Conservation (phyloP, 2,329 filamentous ascomycete species). For the Neofusicoccum cordaticola region DNA sequence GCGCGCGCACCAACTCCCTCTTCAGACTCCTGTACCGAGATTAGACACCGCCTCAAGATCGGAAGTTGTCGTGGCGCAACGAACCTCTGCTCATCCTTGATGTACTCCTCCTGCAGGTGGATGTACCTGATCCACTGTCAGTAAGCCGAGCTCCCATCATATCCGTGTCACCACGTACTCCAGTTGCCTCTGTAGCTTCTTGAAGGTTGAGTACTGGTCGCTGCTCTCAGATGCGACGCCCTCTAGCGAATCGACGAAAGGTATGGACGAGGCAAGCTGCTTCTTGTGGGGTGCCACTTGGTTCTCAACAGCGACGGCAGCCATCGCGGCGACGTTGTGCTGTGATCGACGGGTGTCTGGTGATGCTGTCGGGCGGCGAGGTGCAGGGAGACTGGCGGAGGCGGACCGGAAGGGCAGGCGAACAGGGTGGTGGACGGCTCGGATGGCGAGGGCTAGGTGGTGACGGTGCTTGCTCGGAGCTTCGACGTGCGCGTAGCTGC, state of each 20-base stretch:
- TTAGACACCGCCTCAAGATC: slow-evolving; percentile 1
- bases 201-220: slow-evolving; percentile 92
- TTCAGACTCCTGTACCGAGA: slow-evolving; percentile 72
- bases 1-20: slow-evolving; percentile 91
- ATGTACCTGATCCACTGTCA: slow-evolving; percentile 64
- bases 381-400: neutral
- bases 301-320: slow-evolving; percentile 82
- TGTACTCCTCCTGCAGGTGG: slow-evolving; percentile 98
- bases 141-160: neutral
- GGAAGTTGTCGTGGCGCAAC: slow-evolving; percentile 9
- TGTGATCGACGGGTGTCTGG: neutral
- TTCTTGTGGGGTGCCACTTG: slow-evolving; percentile 76
- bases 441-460: neutral
- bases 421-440: neutral
- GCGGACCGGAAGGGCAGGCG: neutral
- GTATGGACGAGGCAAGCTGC: slow-evolving; percentile 73
- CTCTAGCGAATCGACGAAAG: slow-evolving; percentile 86
- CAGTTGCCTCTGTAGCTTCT: slow-evolving; percentile 93
- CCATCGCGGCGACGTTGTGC: slow-evolving; percentile 59
- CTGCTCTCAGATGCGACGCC: slow-evolving; percentile 75
- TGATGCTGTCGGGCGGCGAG: too few relatives aligned
- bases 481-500: neutral
- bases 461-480: neutral
- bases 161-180: slow-evolving; percentile 61
- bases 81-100: slow-evolving; percentile 98